A percentile compares a stretch with the other conserved stretches of the same genome.
These are phyloP conservation scores for Metroxylon sagu DNA, from an alignment of 176 grass and related monocot species.

Conservation along the genomic window DNA sequence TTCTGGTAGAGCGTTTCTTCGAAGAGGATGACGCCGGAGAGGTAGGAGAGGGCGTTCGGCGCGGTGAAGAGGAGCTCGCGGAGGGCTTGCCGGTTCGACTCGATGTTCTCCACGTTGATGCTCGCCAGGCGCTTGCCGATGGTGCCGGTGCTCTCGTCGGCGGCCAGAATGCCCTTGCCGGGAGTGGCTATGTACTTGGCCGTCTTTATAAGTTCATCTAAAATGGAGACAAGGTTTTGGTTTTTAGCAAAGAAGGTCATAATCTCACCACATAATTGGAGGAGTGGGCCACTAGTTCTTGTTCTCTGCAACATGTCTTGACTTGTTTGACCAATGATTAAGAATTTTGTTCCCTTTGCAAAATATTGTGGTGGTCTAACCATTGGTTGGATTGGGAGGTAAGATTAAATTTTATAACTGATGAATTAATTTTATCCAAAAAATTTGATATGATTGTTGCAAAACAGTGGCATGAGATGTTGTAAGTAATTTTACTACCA, in stretches of 20 bases:
- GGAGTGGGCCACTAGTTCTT: too few relatives aligned
- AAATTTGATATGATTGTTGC: too few relatives aligned
- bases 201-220: constrained; percentile 32
- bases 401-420: too few relatives aligned
- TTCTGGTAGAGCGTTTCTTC: constrained; percentile 33
- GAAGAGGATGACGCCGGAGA: constrained; percentile 28
- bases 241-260: not conserved
- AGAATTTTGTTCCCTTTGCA: too few relatives aligned
- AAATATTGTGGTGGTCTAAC: too few relatives aligned
- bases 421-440: too few relatives aligned
- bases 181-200: constrained; percentile 27
- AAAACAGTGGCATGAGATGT: too few relatives aligned
- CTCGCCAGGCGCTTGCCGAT: constrained; percentile 29
- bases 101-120: constrained; percentile 31
- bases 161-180: constrained; percentile 31
- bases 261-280: not conserved
- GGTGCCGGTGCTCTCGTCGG: constrained; percentile 29
- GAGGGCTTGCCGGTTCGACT: constrained; percentile 26
- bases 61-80: constrained; percentile 34
- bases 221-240: not conserved
- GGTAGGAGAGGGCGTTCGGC: constrained; percentile 16
- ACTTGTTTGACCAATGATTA: too few relatives aligned
- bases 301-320: too few relatives aligned
- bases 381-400: too few relatives aligned
- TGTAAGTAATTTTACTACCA: too few relatives aligned